Evolutionary conservation across 345 rosid genomes (phyloP), one percentile per base, ranked within the genome.

Genomic region (Barbarea vulgaris): DNA sequence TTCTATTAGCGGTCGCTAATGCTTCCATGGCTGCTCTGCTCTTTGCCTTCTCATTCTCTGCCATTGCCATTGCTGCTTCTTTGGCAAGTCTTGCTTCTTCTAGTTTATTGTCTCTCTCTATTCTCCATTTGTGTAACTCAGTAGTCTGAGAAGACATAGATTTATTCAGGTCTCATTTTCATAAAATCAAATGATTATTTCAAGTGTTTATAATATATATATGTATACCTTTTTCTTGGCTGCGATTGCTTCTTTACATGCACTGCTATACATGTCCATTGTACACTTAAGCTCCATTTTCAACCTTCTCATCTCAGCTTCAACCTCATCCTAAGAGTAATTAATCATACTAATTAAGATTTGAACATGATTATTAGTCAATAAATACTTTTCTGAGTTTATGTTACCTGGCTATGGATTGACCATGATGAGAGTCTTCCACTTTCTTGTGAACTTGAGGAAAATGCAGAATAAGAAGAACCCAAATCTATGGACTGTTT

Each of bases 221-320:
- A 18, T 12, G 9, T 24, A 52, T 54, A 76, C 83, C 72, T 15
- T 67, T 37, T 78, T 73, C 74, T 78, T 81, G 9, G 82, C 84
- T 48, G 79, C 46, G 4, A 78, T 48, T 64, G 82, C 82, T 57
- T 78, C 81, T 33, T 72, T 72, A 44, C 77, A 71, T 1, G 81
- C 72, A n/a, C 2, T 57, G 27, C 31, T 78, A 36, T 77, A 81
- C 79, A 77, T 77, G 12, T 74, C 82, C 77, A 81, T 81, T 28
- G 84, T 81, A 69, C 65, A 27, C 61, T 65, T 78, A 33, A 81
- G 80, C 77, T 81, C 84, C 33, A 51, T 17, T 69, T 60, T 64
- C 7, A 77, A 18, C 53, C 63, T 77, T 60, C 41, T 80, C 85
- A 83, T 77, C 65, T 85, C 84, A 5, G 76, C 56, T 77, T 85